These are phyloP conservation scores for Paramecium sonneborni DNA, from an alignment of 73 alveolate species.

Conservation along the genomic window DNA sequence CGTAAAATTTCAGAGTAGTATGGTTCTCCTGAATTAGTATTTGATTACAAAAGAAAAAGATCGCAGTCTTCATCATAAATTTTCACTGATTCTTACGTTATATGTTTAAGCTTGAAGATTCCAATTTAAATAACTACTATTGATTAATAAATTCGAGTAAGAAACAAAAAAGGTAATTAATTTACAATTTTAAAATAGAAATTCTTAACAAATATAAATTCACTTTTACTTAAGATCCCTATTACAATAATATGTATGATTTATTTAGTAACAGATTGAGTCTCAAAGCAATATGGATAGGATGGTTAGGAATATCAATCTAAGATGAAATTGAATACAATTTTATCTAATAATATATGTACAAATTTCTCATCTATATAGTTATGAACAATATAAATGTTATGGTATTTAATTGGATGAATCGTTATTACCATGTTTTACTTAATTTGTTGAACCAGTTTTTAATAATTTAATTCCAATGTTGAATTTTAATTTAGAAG, in stretches of 20 bases:
- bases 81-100: neutral
- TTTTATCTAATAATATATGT: neutral
- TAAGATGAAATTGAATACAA: neutral
- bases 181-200: neutral
- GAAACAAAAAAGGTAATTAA: neutral
- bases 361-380: neutral
- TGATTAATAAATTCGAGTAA: neutral
- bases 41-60: neutral
- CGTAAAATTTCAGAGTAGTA: neutral
- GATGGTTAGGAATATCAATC: constrained; percentile 20
- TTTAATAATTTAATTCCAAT: neutral
- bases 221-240: neutral
- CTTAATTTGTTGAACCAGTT: neutral
- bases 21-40: neutral
- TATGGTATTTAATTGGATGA: constrained; percentile 26
- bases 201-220: neutral
- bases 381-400: neutral
- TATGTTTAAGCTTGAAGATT: neutral
- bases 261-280: neutral
- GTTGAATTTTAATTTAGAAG: neutral
- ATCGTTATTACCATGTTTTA: neutral
- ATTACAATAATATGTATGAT: neutral
- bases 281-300: constrained; percentile 5
- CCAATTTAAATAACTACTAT: neutral
- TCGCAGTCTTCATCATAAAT: neutral